A percentile compares a stretch with the other conserved stretches of the same genome.
Conservation (phyloP, 2,329 filamentous ascomycete species). For the Leptographium lundbergii region DNA sequence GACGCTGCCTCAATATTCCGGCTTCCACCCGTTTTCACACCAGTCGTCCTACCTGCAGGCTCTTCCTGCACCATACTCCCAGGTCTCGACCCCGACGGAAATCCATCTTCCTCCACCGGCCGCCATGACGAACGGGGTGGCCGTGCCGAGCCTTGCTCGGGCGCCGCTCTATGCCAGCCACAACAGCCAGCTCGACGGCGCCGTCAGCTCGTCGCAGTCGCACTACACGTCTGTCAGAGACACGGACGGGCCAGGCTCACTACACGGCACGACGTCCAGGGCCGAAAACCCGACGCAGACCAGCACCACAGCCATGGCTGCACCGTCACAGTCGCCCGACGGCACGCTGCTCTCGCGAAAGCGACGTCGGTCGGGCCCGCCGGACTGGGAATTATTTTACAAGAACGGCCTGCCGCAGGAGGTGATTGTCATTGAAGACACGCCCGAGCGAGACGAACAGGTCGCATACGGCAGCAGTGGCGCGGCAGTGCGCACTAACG, state of each 20-base stretch:
- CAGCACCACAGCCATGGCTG: slow-evolving; percentile 22
- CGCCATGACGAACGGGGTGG: slow-evolving; percentile 5
- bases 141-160: slow-evolving; percentile 2
- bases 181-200: background rate
- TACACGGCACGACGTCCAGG: background rate
- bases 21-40: slow-evolving; percentile 49
- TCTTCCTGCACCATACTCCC: slow-evolving; percentile 19
- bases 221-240: slow-evolving; percentile 16
- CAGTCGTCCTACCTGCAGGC: slow-evolving; percentile 23
- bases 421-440: slow-evolving; percentile 74
- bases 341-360: slow-evolving; percentile 28
- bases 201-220: slow-evolving; percentile 12
- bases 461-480: slow-evolving; percentile 5
- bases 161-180: background rate
- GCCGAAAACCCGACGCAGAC: slow-evolving; percentile 20
- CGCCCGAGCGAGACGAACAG: slow-evolving; percentile 42
- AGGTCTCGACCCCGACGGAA: slow-evolving; percentile 5
- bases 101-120: slow-evolving; percentile 1
- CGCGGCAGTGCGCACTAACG: background rate
- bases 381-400: slow-evolving; percentile 72
- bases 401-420: slow-evolving; percentile 74
- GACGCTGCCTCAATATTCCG: slow-evolving; percentile 55
- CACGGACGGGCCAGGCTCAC: background rate
- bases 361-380: slow-evolving; percentile 46
- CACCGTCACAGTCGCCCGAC: slow-evolving; percentile 18